phyloP scores from a whole-genome alignment of 192 early-diverging fungal species.

The Linnemannia elongata region DNA sequence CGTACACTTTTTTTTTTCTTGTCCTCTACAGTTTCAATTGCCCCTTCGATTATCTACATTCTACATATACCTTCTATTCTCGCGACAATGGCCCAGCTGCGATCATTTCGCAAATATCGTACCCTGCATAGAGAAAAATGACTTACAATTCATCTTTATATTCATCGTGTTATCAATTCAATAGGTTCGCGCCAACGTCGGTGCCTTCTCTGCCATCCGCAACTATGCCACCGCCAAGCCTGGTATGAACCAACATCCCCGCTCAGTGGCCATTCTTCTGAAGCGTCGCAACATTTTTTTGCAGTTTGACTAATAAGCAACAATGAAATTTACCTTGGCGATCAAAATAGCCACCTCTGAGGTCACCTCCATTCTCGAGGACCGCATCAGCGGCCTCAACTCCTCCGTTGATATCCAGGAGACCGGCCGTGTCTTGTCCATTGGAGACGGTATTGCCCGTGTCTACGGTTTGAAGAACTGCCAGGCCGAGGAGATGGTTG shows the following conservation, averaged over 20 bases:
- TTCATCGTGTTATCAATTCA: neutral
- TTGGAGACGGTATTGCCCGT: slow-evolving; percentile 99
- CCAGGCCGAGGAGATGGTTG: slow-evolving; percentile 99
- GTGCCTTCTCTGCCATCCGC: slow-evolving; percentile 68
- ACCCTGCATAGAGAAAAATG: neutral
- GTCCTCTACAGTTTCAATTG: neutral
- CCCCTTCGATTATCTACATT: neutral
- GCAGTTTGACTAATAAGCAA: neutral
- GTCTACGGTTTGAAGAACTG: slow-evolving; percentile 98
- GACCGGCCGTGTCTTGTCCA: slow-evolving; percentile 98
- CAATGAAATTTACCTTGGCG: neutral
- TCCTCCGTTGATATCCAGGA: slow-evolving; percentile 92
- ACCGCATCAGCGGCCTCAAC: slow-evolving; percentile 93
- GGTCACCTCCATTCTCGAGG: slow-evolving; percentile 97
- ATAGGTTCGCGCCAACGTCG: slow-evolving; percentile 69
- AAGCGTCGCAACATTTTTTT: neutral
- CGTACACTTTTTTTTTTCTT: neutral
- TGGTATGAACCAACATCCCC: slow-evolving; percentile 18
- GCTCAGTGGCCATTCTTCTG: neutral
- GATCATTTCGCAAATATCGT: neutral
- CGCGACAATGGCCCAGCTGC: neutral
- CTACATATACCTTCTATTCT: neutral
- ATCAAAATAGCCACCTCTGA: slow-evolving; percentile 82
- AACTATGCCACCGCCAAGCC: slow-evolving; percentile 71
- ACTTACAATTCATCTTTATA: neutral